Evolutionary conservation across 129 eudicot species (phyloP), one percentile per base, ranked within the genome.

Genomic region (Helianthus annuus): DNA sequence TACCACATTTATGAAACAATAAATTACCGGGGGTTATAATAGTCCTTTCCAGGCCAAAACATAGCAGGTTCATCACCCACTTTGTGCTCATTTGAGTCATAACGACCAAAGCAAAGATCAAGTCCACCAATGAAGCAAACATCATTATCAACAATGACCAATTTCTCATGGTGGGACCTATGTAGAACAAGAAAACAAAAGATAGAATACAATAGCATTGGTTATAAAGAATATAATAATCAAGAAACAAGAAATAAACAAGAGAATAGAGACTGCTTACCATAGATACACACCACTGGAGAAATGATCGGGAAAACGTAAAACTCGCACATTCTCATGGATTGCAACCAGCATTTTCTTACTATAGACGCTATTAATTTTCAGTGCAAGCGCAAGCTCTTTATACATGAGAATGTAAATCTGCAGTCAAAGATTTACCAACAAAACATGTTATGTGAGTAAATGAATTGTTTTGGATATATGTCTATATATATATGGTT

Each of bases 81-180:
- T 80, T 86, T 83, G 84, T 94, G 98, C 53, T 90, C 89, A 68
- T 60, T 62, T 64, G 97, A 82, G 81, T 94, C 98, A 78, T 87
- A 88, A 48, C 98, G 98, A 68, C 98, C 98, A 79, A 94, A 94
- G 82, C 98, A 94, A 74, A 94, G 86, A 86, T 94, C 98, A 76
- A 94, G 81, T 69, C 98, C 98, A 80, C 98, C 98, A 71, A 94
- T 80, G 76, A 94, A 94, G 84, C 98, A 94, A 39, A 94, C 81
- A 2, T 90, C 88, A 72, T 94, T 77, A 82, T 94, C 98, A 78
- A 94, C 88, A 64, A 94, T 90, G 71, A 90, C 98, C 63, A 90
- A 68, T 78, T 94, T 94, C 85, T 94, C 98, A 84, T 94, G 98
- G 79, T 94, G 98, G 77, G 98, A 94, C 98, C 98, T 94, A 77